Evolutionary conservation across 2,329 filamentous ascomycete genomes (phyloP).

Genomic region (Bipolaris victoriae): DNA sequence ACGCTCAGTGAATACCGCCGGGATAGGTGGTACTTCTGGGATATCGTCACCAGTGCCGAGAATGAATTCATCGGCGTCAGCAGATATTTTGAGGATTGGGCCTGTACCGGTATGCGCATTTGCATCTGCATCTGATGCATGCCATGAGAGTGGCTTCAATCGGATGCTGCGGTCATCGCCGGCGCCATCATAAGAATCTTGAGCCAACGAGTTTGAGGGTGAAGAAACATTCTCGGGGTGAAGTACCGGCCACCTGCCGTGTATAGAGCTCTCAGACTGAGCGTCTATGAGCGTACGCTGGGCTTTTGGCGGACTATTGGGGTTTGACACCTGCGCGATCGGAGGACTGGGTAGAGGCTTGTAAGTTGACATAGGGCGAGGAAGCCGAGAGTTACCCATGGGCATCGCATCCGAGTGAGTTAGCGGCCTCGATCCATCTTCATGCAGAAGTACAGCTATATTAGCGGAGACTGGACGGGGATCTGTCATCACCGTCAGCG

Average conservation of each 20-base stretch:
- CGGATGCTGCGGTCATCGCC: slow-evolving; percentile 15
- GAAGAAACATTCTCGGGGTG: slow-evolving; percentile 33
- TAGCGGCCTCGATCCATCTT: slow-evolving; percentile 4
- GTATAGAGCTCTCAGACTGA: slow-evolving; percentile 39
- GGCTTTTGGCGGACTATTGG: slow-evolving; percentile 44
- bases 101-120: slow-evolving; percentile 17
- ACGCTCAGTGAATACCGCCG: slow-evolving; percentile 1
- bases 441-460: slow-evolving; percentile 19
- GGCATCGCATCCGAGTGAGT: slow-evolving; percentile 8
- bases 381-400: slow-evolving; percentile 34
- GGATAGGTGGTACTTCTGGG: slow-evolving; percentile 18
- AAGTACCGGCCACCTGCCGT: slow-evolving; percentile 38
- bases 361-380: slow-evolving; percentile 34
- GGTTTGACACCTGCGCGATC: slow-evolving; percentile 38
- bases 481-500: slow-evolving; percentile 12
- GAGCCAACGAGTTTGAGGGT: slow-evolving; percentile 12
- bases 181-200: slow-evolving; percentile 13
- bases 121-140: slow-evolving; percentile 17
- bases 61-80: slow-evolving; percentile 36
- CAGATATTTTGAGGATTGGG: slow-evolving; percentile 28
- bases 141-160: slow-evolving; percentile 30
- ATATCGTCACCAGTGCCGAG: slow-evolving; percentile 16
- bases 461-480: slow-evolving; percentile 10
- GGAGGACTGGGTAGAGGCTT: slow-evolving; percentile 52
- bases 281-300: slow-evolving; percentile 51